Percentiles rank a stretch among this genome's conserved stretches.
phyloP scores from a whole-genome alignment of 495 filamentous ascomycete species.

The Rhypophila decipiens region DNA sequence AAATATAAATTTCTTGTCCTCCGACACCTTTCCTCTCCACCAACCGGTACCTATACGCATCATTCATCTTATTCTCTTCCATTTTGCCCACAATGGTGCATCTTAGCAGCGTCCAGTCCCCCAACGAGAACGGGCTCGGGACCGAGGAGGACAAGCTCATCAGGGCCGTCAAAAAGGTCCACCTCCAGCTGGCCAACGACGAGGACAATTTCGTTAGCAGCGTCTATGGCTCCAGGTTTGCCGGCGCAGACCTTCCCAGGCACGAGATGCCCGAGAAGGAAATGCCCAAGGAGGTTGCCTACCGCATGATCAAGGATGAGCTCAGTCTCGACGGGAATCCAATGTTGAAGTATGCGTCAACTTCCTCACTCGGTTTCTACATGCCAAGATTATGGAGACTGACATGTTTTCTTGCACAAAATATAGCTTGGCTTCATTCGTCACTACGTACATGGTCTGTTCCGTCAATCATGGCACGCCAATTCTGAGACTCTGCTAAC shows the following conservation, averaged over 20 bases:
- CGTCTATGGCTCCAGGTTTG: constrained; percentile 81
- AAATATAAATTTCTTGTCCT: too few relatives aligned
- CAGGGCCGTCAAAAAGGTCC: constrained; percentile 41
- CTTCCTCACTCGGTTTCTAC: not conserved
- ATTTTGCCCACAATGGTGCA: constrained; percentile 70
- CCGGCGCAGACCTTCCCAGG: constrained; percentile 67
- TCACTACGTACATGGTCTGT: constrained; percentile 78
- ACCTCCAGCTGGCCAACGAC: constrained; percentile 41
- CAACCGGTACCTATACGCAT: too few relatives aligned
- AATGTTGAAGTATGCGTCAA: constrained; percentile 63
- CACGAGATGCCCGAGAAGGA: constrained; percentile 84
- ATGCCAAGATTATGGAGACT: not conserved
- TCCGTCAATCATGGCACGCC: not conserved
- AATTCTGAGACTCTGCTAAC: not conserved
- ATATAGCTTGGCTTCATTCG: constrained; percentile 65
- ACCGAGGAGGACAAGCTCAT: constrained; percentile 32
- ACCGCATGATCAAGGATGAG: constrained; percentile 94
- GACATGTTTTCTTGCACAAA: constrained; percentile 7
- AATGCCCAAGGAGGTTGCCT: constrained; percentile 85
- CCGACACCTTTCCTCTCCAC: too few relatives aligned
- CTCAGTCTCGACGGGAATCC: constrained; percentile 84
- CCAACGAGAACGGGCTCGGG: constrained; percentile 17
- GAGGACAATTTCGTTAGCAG: constrained; percentile 61
- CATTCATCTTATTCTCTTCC: too few relatives aligned
- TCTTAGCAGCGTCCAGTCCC: constrained; percentile 42